These are phyloP conservation scores for Coniferiporia weirii DNA, from an alignment of 1,284 basidiomycete species.

Conservation along the genomic window DNA sequence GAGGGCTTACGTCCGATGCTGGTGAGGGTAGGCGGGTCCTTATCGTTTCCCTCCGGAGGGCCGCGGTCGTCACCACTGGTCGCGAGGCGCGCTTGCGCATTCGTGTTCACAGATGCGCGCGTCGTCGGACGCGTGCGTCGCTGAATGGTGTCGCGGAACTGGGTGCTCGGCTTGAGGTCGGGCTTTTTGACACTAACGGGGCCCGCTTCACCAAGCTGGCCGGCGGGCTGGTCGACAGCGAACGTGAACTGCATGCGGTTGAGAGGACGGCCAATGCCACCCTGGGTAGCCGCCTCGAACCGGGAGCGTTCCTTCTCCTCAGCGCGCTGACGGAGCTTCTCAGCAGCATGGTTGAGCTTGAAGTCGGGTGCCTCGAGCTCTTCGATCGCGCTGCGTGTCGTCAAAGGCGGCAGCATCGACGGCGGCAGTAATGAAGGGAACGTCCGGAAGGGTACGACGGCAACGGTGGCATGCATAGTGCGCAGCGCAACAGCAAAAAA, in stretches of 20 bases:
- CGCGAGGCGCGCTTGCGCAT: slow-evolving; percentile 4
- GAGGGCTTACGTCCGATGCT: slow-evolving; percentile 12
- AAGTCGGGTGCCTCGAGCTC: slow-evolving; percentile 76
- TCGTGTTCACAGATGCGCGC: slow-evolving; percentile 29
- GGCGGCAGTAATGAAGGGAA: slow-evolving; percentile 6
- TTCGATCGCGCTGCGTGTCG: slow-evolving; percentile 57
- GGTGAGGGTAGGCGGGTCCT: slow-evolving; percentile 13
- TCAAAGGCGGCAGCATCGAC: slow-evolving; percentile 2
- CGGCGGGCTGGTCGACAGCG: slow-evolving; percentile 60
- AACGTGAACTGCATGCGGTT: slow-evolving; percentile 84
- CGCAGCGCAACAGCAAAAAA: neutral
- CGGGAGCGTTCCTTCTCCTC: slow-evolving; percentile 74
- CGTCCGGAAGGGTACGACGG: neutral
- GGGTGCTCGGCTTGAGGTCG: slow-evolving; percentile 59
- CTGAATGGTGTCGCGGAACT: slow-evolving; percentile 50
- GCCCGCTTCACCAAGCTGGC: slow-evolving; percentile 32
- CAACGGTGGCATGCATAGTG: neutral
- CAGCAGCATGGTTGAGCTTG: slow-evolving; percentile 64
- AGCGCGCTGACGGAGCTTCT: slow-evolving; percentile 72
- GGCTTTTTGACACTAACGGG: slow-evolving; percentile 50
- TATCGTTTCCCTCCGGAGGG: neutral
- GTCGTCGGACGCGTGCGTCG: slow-evolving; percentile 36
- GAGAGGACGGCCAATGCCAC: slow-evolving; percentile 53
- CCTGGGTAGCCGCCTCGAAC: slow-evolving; percentile 56
- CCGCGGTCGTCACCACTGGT: slow-evolving; percentile 27